Conservation (phyloP, 768 basidiomycete species). For the Pleurotus tuber-regium region DNA sequence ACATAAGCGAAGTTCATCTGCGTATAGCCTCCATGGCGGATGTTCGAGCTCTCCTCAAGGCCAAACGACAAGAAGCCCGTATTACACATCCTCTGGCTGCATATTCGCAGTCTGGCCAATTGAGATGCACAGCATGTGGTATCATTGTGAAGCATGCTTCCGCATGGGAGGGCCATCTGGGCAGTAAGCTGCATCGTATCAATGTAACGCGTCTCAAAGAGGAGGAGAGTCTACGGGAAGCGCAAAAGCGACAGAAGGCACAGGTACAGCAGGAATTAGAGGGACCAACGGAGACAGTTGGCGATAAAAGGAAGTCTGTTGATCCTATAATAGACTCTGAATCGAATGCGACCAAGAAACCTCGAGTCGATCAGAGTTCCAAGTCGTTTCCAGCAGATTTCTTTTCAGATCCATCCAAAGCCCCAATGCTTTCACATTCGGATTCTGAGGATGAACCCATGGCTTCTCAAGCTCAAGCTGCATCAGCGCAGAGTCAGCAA, state of each 20-base stretch:
- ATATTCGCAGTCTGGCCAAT: constrained; percentile 63
- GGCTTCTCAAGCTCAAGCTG: constrained; percentile 13
- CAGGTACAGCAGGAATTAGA: constrained; percentile 29
- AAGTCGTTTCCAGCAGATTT: constrained; percentile 62
- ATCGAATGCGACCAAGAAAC: constrained; percentile 25
- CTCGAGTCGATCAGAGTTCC: constrained; percentile 29
- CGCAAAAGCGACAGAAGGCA: constrained; percentile 28
- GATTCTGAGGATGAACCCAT: constrained; percentile 43
- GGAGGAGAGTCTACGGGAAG: constrained; percentile 44
- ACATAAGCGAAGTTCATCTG: constrained; percentile 1
- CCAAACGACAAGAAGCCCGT: constrained; percentile 75
- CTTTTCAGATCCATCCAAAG: constrained; percentile 74
- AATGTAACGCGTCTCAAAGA: constrained; percentile 59
- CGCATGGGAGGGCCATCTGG: constrained; percentile 87
- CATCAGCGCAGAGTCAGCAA: constrained; percentile 16
- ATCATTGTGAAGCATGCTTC: constrained; percentile 68
- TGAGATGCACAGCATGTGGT: constrained; percentile 67
- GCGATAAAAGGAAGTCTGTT: constrained; percentile 34
- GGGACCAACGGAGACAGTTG: constrained; percentile 27
- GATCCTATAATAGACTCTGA: constrained; percentile 22
- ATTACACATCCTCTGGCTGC: constrained; percentile 72
- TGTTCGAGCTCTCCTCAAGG: constrained; percentile 76
- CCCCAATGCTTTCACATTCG: constrained; percentile 32
- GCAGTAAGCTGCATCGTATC: constrained; percentile 74
- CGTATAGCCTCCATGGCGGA: constrained; percentile 57